Evolutionary conservation across 257 asterid species (phyloP).

Genomic region (Fraxinus anomala): DNA sequence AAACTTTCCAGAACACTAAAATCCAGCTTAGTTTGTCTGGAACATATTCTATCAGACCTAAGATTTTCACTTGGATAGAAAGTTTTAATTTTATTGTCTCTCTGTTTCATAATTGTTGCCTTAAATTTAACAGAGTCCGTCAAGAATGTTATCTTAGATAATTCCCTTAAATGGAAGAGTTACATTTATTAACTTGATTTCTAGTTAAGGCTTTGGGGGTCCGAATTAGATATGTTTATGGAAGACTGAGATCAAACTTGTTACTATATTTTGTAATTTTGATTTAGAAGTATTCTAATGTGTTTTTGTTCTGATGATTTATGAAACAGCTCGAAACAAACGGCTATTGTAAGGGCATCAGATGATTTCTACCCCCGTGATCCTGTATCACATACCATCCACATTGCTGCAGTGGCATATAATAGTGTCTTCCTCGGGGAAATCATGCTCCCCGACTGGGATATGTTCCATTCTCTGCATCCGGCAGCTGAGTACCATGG

Average conservation of each 20-base stretch:
- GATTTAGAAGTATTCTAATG: background rate
- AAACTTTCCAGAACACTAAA: background rate
- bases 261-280: background rate
- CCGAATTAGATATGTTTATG: background rate
- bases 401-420: constrained; percentile 80
- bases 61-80: no score
- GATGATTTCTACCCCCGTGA: constrained; percentile 87
- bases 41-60: no score
- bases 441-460: constrained; percentile 69
- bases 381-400: constrained; percentile 79
- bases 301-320: background rate
- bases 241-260: background rate
- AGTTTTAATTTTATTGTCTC: no score
- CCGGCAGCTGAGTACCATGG: constrained; percentile 64
- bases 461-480: constrained; percentile 61
- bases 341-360: constrained; percentile 76
- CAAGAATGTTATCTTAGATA: background rate
- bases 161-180: background rate
- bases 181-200: background rate
- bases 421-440: constrained; percentile 78
- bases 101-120: no score
- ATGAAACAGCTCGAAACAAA: constrained; percentile 77
- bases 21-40: no score
- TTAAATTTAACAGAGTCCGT: no score
- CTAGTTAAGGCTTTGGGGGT: background rate